Evolutionary conservation across 257 asterid genomes (phyloP), one percentile per base, ranked within the genome.

Genomic region (Nicotiana sylvestris): DNA sequence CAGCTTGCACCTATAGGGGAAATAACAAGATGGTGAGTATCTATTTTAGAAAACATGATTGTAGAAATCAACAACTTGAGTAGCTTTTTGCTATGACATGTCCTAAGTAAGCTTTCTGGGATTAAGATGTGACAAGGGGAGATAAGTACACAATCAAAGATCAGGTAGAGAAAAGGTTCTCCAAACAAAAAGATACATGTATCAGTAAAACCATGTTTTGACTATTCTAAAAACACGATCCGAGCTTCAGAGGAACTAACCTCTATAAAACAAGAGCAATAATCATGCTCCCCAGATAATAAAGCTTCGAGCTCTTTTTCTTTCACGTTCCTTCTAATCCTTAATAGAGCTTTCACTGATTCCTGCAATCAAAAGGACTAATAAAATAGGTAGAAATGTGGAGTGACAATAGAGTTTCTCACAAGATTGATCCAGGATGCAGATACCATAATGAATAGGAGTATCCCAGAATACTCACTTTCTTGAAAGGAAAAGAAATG

Each of bases 221-320:
- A 49, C 27, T 43, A 27, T 6, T 49, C 21, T 16, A 33, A 67
- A 62, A 62, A 15, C 4, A 53, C 58, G 37, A 16, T 58, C 61
- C 66, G 12, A 81, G 77, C 33, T 76, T 86, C 83, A 68, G 66
- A n/a, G 46, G 51, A 55, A 65, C 55, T 68, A 46, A 94, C 98
- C 98, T 93, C 98, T 68, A 96, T 93, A 90, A 89, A 96, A 87
- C 98, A 96, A 86, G 98, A 88, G 87, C 93, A 92, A 61, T 92
- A 68, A 86, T 96, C 99, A 39, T 93, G 97, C 86, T 96, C 98
- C 88, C 90, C 97, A 18, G 97, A 74, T 82, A 94, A 89, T 82
- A 96, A 87, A 87, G 99, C 98, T 90, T 92, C 97, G 46, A 93
- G 94, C 89, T 96, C 98, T 81, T 93, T 96, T 84, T 93, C 97